Evolutionary conservation across 2,329 filamentous ascomycete genomes (phyloP).

Genomic region (Trichoderma simmonsii): DNA sequence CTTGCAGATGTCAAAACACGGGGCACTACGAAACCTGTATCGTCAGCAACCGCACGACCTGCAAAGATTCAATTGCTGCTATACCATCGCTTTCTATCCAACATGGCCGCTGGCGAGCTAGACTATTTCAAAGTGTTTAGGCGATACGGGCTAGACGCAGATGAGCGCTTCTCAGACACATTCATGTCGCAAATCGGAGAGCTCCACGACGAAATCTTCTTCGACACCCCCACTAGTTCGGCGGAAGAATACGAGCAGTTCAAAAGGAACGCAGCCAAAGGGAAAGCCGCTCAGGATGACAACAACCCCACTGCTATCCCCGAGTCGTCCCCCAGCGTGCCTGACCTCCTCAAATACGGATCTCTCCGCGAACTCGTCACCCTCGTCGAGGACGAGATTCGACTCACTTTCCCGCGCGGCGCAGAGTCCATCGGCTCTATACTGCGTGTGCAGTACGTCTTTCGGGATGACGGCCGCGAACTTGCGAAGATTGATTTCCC

Average conservation of each 20-base stretch:
- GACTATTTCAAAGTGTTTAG: constrained; percentile 66
- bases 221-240: constrained; percentile 44
- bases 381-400: constrained; percentile 46
- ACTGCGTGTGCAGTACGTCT: constrained; percentile 53
- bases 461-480: constrained; percentile 49
- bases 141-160: constrained; percentile 66
- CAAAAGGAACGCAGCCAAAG: background rate
- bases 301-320: background rate
- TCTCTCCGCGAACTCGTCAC: constrained; percentile 47
- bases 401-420: constrained; percentile 51
- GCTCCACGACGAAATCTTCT: constrained; percentile 64
- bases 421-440: constrained; percentile 47
- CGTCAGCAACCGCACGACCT: constrained; percentile 66
- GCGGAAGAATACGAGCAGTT: background rate
- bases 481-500: constrained; percentile 59
- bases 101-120: constrained; percentile 68
- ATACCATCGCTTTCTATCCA: constrained; percentile 80
- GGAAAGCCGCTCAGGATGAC: constrained; percentile 11
- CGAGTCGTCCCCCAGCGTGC: constrained; percentile 18
- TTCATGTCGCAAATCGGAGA: constrained; percentile 74
- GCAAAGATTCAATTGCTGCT: constrained; percentile 85
- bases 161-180: constrained; percentile 68
- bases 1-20: constrained; percentile 89
- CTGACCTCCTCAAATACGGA: constrained; percentile 45
- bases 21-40: constrained; percentile 60